Conservation (phyloP, 2,329 filamentous ascomycete species). For the Trichoderma brevicompactum region DNA sequence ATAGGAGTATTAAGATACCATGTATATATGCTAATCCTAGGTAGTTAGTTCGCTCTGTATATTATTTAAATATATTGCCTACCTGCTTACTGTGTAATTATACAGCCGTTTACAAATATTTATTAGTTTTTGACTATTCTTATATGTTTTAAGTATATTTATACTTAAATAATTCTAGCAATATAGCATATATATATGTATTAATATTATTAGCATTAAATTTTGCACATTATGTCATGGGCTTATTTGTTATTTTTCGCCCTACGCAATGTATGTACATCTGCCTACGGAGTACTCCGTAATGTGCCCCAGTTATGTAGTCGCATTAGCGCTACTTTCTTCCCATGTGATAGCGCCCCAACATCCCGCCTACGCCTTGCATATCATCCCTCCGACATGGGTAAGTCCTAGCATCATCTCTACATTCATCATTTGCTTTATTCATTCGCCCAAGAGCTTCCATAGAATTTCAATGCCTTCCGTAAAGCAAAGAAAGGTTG, state of each 20-base stretch:
- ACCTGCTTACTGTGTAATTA: too few relatives aligned
- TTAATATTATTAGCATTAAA: too few relatives aligned
- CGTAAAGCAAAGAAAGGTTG: slow-evolving; percentile 90
- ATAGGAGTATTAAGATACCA: not conserved
- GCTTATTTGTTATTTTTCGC: too few relatives aligned
- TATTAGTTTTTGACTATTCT: too few relatives aligned
- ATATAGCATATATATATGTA: too few relatives aligned
- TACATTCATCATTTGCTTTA: not conserved
- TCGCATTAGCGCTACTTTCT: not conserved
- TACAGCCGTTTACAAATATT: too few relatives aligned
- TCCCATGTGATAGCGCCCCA: slow-evolving; percentile 17
- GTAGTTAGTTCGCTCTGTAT: not conserved
- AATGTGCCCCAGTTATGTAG: not conserved
- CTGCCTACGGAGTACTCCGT: too few relatives aligned
- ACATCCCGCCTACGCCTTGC: not conserved
- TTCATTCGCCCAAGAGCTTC: not conserved
- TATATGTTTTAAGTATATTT: too few relatives aligned
- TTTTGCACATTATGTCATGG: too few relatives aligned
- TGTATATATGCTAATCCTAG: not conserved
- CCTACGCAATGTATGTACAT: too few relatives aligned
- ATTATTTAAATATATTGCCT: too few relatives aligned
- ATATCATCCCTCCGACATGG: not conserved
- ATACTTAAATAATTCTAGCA: too few relatives aligned
- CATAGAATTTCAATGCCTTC: slow-evolving; percentile 59
- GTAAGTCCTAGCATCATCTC: slow-evolving; percentile 12